A percentile compares a stretch with the other conserved stretches of the same genome.
phyloP scores from a whole-genome alignment of 2,329 filamentous ascomycete species.

The Davidsoniella neocaledoniae region DNA sequence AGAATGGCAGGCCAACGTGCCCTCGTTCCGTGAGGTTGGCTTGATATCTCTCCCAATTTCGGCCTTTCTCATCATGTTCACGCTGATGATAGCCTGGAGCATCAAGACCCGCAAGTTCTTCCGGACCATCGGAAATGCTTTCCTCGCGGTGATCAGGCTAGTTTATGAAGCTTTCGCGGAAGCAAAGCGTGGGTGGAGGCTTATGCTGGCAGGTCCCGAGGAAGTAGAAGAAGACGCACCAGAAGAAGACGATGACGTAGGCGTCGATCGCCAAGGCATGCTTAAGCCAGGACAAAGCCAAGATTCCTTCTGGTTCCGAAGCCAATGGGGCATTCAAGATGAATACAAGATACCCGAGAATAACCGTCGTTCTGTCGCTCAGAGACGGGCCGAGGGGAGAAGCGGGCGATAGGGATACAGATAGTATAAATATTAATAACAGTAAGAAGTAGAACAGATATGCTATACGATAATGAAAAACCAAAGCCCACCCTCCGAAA shows the following conservation, averaged over 20 bases:
- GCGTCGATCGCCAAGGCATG: neutral
- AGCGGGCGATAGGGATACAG: neutral
- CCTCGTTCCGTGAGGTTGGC: slow-evolving; percentile 29
- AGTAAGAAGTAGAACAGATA: no score
- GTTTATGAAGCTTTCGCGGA: neutral
- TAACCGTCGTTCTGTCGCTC: slow-evolving; percentile 4
- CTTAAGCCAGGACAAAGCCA: neutral
- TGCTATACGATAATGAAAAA: no score
- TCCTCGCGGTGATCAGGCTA: neutral
- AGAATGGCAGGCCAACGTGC: slow-evolving; percentile 38
- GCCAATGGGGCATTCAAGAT: neutral
- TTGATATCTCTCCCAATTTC: slow-evolving; percentile 32
- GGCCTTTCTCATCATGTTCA: slow-evolving; percentile 28
- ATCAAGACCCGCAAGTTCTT: slow-evolving; percentile 24
- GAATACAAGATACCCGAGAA: neutral
- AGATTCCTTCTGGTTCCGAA: neutral
- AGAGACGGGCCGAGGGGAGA: no score
- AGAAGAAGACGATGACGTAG: neutral
- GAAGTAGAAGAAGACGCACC: neutral
- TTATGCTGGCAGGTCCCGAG: neutral
- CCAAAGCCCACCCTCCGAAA: no score
- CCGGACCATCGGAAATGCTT: slow-evolving; percentile 14
- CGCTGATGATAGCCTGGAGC: slow-evolving; percentile 40
- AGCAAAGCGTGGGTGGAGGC: neutral
- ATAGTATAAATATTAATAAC: no score